Base-by-base conservation (phyloP, 2,329 filamentous ascomycete species). In the Cercospora zeae-maydis region DNA sequence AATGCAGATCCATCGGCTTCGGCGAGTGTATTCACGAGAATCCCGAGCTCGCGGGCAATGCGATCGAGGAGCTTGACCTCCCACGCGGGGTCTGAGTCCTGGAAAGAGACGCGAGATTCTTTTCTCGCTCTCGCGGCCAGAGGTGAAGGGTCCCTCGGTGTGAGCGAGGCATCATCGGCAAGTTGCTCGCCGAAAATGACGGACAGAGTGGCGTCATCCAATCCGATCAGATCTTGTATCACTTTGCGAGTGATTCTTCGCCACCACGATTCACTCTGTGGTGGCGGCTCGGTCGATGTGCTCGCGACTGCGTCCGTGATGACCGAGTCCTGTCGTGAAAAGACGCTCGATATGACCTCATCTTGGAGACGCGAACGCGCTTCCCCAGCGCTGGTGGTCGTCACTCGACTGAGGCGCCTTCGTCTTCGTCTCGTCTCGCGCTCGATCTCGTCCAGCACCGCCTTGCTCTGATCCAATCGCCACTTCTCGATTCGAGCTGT, bases 401-500 rank as follows among this genome's bases (percentile, higher is more conserved):
- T 86, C 49, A 80, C 80, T 69, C 86, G 80, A 7, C 86, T 88
- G 74, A 86, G 84, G 33, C 88, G 83, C 62, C 89, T 84, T 62
- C 89, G 83, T 51, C 73, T 65, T 37, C 80, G 71, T 60, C 86
- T 82, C 3, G 92, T 96, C 77, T 96, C 92, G 65, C 86, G 88
- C 76, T 96, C 90, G 53, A 98, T 93, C 76, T 97, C 92, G 61
- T 96, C 90, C 34, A 97, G 76, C 30, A 99, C 80, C 10, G 91
- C 86, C 63, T 86, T 86, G 75, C 92, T 96, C 75, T 99, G 93
- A 72, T 98, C 93, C 72, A 96, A 78, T 61, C 93, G 86, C 95
- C 95, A 99, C 57, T 86, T 85, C 77, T 98, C 93, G 73, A 99
- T 96, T 64, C 93, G 85, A 70, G 88, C 86, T 73, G 88, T 89